Evolutionary conservation across 306 rosid species (phyloP), one percentile per base, ranked within the genome.

Genomic region (Rosa chinensis): DNA sequence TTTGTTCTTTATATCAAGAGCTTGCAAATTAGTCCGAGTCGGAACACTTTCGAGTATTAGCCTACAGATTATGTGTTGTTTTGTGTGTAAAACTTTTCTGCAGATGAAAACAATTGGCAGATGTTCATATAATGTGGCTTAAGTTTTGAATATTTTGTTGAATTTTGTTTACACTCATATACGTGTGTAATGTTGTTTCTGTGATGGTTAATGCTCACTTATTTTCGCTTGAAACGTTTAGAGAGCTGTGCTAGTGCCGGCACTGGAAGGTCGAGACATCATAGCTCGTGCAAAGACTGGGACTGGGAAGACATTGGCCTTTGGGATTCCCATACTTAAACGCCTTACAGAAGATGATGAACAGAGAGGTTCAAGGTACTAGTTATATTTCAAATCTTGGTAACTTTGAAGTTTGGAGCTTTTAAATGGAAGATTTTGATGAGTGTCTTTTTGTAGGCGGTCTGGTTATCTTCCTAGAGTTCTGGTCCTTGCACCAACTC

Each of bases 221-320:
- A 17, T 11, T 72, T 69, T 62, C 37, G 43, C 16, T 78, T 35
- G 1, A 71, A 64, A 75, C 13, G 74, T 83, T 16, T 78, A 95
- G 99, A 93, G 99, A 87, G 98, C 99, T 43, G 99, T 95, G 63
- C 82, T 95, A 52, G 82, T 93, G 18, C 99, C 98, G 48, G 97
- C 99, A 2, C 82, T 95, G 5, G 91, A 93, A 86, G 98, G 98
- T n/a, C 87, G 92, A 73, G 99, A 95, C 82, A 74, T 95, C 81
- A 95, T 95, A 83, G 99, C 98, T 42, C 97, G 99, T 40, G 99
- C 98, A 1, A 95, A 93, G 89, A 95, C 99, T 8, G 98, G 99
- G 64, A 95, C 99, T 3, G 99, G 99, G 77, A 95, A 95, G 85
- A 95, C 99, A 11, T 48, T 95, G 28, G 99, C 99, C 23, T 95